Evolutionary conservation across 352 stramenopile genomes (phyloP), one percentile per base, ranked within the genome.

Genomic region (Nothophytophthora sp.): DNA sequence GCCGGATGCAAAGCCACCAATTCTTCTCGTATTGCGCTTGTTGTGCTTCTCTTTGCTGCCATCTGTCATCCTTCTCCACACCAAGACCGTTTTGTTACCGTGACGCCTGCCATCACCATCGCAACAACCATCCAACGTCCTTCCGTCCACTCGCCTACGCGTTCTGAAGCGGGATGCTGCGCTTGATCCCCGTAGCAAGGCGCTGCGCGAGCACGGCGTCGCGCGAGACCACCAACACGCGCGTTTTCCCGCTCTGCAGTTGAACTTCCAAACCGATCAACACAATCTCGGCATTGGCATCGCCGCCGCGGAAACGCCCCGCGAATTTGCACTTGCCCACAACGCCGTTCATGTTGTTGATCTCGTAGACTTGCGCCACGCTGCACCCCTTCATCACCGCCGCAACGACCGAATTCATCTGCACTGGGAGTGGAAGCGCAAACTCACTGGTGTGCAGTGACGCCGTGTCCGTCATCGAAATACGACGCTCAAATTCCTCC

Each of bases 251-350:
- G 6, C 59, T 76, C 42, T 86, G 74, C 32, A 88, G 62, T 50
- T 90, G 72, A 28, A 86, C 66, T 24, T 88, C 80, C 38, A 84
- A 43, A 5, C 66, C 75, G 4, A 90, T 55, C 15, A 90, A 48
- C 30, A 90, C 70, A 18, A 78, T 65, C 36, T 87, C 76, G 5
- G 46, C 59, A 35, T 46, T 72, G 10, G 51, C 45, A n/a, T 57
- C 40, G 1, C 60, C 65, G 45, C 71, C 80, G 16, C 80, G 75
- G 35, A 91, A 50, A 10, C 71, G 75, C 4, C 77, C 80, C 4
- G 73, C 72, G 47, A 91, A 89, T 51, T 91, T 91, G 63, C 73
- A 84, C 47, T 81, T 81, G 35, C 80, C 80, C 11, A 77, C 61
- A 2, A 67, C 58, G 10, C 64, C 57, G 36, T 66, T 86, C 65